Evolutionary conservation across 371 early-diverging fungal species (phyloP), one percentile per base, ranked within the genome.

Genomic region (Zopfochytrium polystomum): DNA sequence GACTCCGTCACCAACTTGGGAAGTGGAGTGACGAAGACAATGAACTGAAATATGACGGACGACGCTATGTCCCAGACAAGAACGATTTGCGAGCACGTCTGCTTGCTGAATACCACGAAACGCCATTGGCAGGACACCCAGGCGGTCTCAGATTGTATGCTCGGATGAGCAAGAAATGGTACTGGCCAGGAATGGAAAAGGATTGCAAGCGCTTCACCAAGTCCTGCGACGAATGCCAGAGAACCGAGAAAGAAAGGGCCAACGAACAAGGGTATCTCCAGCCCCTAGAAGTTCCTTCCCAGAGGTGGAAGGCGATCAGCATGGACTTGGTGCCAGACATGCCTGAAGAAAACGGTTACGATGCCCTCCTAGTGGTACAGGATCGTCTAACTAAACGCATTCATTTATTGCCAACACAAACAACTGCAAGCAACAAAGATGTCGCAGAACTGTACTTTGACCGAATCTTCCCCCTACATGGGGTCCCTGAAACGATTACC

Each of bases 401-500:
- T 7, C 38, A 38, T 38, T 18, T 38, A 7, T 18, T 38, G 7
- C 11, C 38, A 11, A 38, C 47, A 15, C 29, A 26, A 3, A 22
- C 26, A 2, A 54, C 22, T 4, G 57, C 45, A 27, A 32, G 22
- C 3, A 49, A 25, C 2, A 9, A 25, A 6, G 30, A 58, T 3
- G 15, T 49, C 6, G 58, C 49, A 5, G 20, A 49, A 53, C 15
- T 48, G 31, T 58, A 47, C 29, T 27, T 60, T 29, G 22, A 43
- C 9, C 34, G 42, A 2, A 18, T 35, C 43, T 45, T 29, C 44
- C 60, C 38, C 15, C 51, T 42, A 3, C 51, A 50, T 50, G 38
- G 60, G 20, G 42, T 60, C 30, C 60, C 52, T 4, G 30, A 52
- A n/a, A 27, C 38, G 20, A 34, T 60, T 35, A 29, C 51, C n/a